Base-by-base conservation (phyloP, 179 eudicot genomes). In the Carnegiea gigantea region DNA sequence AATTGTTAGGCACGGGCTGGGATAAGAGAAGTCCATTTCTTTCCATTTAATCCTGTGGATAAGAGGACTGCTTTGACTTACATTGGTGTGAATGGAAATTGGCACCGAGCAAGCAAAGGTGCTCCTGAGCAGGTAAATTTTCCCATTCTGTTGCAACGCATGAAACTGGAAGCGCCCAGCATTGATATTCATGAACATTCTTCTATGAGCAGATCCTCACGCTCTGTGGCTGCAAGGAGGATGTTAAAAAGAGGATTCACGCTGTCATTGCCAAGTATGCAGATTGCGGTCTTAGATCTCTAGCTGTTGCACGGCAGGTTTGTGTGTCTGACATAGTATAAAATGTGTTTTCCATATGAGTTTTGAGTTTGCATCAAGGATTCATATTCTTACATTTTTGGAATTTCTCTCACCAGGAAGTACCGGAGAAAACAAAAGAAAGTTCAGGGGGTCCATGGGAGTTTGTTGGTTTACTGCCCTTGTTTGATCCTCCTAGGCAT, bases 41-140 rank as follows among this genome's bases (percentile, higher is more conserved):
- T 86, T 13, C 89, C 88, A 59, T 83, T 85, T 79, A 84, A 88
- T 72, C 87, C 89, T 79, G 85, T 83, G 28, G 90, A 88, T 75
- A 86, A 88, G 78, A 81, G 87, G 68, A 88, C 89, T 20, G 89
- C 89, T 30, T 80, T 88, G 70, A 88, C 90, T 65, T 88, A 88
- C 85, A 77, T 77, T 6, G 87, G 86, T 60, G 62, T 68, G 30
- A 76, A 73, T 33, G 89, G 86, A 73, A 83, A 79, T 68, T 78
- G 84, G 87, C 86, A 86, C 30, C 82, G 90, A 79, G 89, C 85
- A 33, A 84, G 90, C 85, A 88, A 86, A 86, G 90, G 90, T 81
- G 89, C 90, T 77, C 90, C 90, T 28, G 87, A 86, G 79, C 87
- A 88, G 90, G 90, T 88, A 82, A 15, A 70, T 70, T 70, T 70